Percentiles rank a stretch among this genome's conserved stretches.
Conservation (phyloP, 805 yeast genomes). For the Candida fluviatilis region DNA sequence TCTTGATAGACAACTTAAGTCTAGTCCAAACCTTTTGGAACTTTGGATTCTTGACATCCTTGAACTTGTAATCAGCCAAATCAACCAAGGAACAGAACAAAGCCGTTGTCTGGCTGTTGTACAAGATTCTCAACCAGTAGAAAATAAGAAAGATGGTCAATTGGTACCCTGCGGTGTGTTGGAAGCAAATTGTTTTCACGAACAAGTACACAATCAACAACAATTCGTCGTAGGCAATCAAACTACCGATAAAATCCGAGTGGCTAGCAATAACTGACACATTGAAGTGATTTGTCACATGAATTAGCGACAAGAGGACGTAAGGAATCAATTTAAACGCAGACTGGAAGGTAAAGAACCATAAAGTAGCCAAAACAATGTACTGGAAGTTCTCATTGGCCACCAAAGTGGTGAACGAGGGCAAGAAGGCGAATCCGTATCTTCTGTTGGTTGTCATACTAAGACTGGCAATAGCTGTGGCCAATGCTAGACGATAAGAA, state of each 20-base stretch:
- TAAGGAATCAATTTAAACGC: conserved; percentile 63
- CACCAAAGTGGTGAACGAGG: conserved; percentile 59
- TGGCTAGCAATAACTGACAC: conserved; percentile 36
- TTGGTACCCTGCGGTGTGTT: conserved; percentile 69
- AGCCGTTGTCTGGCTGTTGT: conserved; percentile 43
- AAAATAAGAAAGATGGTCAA: conserved; percentile 52
- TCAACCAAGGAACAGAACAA: conserved; percentile 39
- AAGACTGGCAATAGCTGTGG: conserved; percentile 54
- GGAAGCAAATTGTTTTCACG: conserved; percentile 56
- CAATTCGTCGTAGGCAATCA: conserved; percentile 61
- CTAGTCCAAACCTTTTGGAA: conserved; percentile 35
- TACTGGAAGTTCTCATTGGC: conserved; percentile 78
- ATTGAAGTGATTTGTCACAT: conserved; percentile 42
- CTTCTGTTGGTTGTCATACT: conserved; percentile 52
- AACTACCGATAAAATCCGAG: conserved; percentile 35
- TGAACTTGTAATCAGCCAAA: conserved; percentile 40
- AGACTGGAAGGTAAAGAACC: conserved; percentile 65
- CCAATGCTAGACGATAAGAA: conserved; percentile 49
- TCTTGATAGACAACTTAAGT: conserved; percentile 24
- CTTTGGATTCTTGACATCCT: conserved; percentile 42
- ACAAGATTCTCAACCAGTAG: conserved; percentile 70
- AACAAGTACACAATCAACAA: conserved; percentile 48
- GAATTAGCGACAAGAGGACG: conserved; percentile 53
- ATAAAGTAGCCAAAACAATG: conserved; percentile 47
- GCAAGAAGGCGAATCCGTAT: conserved; percentile 53